These are phyloP conservation scores for Lecanicillium sp. DNA, from an alignment of 2,329 filamentous ascomycete genomes.

Conservation along the genomic window DNA sequence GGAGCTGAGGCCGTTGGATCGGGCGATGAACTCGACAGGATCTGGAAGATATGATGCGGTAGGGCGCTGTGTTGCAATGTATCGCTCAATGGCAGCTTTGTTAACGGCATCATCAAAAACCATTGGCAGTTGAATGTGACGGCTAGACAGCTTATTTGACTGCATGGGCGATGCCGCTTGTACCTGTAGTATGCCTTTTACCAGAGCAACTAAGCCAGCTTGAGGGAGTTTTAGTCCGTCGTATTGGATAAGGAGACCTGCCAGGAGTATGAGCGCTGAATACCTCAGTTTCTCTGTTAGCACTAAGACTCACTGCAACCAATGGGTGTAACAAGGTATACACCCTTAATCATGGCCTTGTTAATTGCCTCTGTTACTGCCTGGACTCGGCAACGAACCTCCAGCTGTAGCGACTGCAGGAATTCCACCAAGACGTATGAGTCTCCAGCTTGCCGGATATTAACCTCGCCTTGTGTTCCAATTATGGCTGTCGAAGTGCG, in stretches of 20 bases:
- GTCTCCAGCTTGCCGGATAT: constrained; percentile 1
- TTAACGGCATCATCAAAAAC: constrained; percentile 19
- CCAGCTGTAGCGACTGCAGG: constrained; percentile 1
- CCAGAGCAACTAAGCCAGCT: background rate
- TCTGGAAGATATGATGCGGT: constrained; percentile 53
- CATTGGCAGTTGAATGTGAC: constrained; percentile 16
- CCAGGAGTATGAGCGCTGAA: background rate
- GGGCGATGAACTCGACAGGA: constrained; percentile 43
- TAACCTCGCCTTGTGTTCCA: background rate
- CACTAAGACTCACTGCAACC: constrained; percentile 2
- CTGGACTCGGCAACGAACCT: constrained; percentile 3
- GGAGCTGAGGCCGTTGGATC: constrained; percentile 26
- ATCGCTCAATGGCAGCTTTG: constrained; percentile 37
- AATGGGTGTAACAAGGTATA: constrained; percentile 3
- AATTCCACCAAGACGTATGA: constrained; percentile 2
- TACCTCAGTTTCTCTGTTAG: no score
- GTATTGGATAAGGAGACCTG: constrained; percentile 3
- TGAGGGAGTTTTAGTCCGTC: background rate
- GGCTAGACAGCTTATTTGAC: constrained; percentile 7
- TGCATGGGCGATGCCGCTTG: constrained; percentile 30
- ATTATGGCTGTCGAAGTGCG: background rate
- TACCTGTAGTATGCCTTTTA: constrained; percentile 21
- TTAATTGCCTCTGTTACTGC: constrained; percentile 3
- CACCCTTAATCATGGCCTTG: background rate
- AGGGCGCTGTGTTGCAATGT: constrained; percentile 51